Base-by-base conservation (phyloP, 805 yeast species). In the Pichia nanzhaoensis region DNA sequence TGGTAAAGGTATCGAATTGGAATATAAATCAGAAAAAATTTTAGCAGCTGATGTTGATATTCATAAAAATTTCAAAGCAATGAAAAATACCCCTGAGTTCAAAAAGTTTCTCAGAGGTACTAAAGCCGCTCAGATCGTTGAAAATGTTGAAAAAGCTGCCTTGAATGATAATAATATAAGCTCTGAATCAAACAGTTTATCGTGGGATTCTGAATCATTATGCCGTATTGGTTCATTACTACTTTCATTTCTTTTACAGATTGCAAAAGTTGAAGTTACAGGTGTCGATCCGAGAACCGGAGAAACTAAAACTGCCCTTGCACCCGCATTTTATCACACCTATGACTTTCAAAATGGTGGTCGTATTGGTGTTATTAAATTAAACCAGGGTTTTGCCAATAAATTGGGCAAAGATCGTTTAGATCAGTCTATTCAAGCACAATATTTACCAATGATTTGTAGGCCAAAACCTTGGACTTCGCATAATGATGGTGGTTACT, bases 291-390 rank as follows among this genome's bases (percentile, higher is more conserved):
- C 97, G 2, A 70, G 78, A 2, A 82, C 95, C 0, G 83, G 84
- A 10, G 65, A 77, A 42, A 60, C 61, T 1, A 82, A 85, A n/a
- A 64, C 65, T 28, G 95, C 90, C 18, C 69, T 74, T 34, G 91
- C 89, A 7, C 96, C 97, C 2, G 98, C 98, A 0, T 84, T 93
- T 56, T 81, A 80, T 49, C 98, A 93, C 58, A 77, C 88, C 4
- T 90, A 86, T 63, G 95, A 87, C 63, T 88, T 82, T 56, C 75
- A 77, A 40, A 75, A 75, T 44, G 96, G 97, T 32, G 77, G 78
- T 48, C 83, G 82, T 57, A 66, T 88, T 22, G 99, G 99, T 36
- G 81, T 90, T 9, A 67, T 93, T 46, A 82, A 80, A 49, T 67
- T 87, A 9, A 96, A 93, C 62, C 77, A 77, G 50, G 71, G 75